Evolutionary conservation across 306 rosid species (phyloP), one percentile per base, ranked within the genome.

Genomic region (Vigna angularis): DNA sequence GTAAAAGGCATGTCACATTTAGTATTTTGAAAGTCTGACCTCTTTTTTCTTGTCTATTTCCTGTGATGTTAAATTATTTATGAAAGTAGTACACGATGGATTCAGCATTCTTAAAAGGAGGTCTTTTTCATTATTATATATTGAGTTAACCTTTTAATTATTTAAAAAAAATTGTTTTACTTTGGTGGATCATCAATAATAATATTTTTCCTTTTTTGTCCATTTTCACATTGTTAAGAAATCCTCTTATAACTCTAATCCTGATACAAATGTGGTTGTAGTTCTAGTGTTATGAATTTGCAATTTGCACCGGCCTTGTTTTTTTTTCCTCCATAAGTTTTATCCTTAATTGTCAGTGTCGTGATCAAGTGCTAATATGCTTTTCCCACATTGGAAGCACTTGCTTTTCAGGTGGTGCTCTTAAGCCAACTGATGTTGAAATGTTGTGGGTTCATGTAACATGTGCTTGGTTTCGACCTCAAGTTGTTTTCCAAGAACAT

Each of bases 401-500:
- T 71, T 83, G 76, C 70, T 85, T 72, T 79, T 50, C 82, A 95
- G 99, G 99, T 24, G 99, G 99, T 83, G 99, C 99, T 64, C 75
- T 95, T 84, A 95, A 95, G 91, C 97, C 99, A 82, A 93, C 97
- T 26, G 98, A 93, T 75, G 97, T 91, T 58, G 98, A 89, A 83
- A 82, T 74, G 79, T 87, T 89, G 72, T 95, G 99, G 99, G 93
- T 88, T 84, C 99, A 95, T 83, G 90, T 95, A 81, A 87, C 93
- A 18, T 95, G 99, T 26, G 99, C 99, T 82, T 95, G 99, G 99
- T 95, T 95, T 85, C 88, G 73, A 76, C 98, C 90, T 69, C 91
- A 90, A 84, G 90, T 95, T 82, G 90, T 71, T 86, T 95, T 95
- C 84, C 81, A 86, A 81, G 80, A 95, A 20, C 20, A 20, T 20